Evolutionary conservation across 2,329 filamentous ascomycete genomes (phyloP), one percentile per base, ranked within the genome.

Genomic region (Verticillium klebahnii): DNA sequence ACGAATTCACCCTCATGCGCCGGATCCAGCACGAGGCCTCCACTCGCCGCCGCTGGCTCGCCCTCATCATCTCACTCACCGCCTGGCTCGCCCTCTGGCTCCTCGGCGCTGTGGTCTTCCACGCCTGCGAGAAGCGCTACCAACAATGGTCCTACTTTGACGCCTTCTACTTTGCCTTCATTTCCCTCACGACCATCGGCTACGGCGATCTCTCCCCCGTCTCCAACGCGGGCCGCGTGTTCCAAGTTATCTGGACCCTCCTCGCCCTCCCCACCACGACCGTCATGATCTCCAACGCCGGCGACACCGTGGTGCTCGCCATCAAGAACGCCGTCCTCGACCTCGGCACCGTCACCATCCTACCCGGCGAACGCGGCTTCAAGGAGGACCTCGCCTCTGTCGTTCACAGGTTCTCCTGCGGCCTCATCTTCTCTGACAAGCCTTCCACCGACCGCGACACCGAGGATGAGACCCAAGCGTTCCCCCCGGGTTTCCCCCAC

Each of bases 241-340:
- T 97, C 72, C 97, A 96, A 69, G 91, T 97, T n/a, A 88, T 97
- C 61, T 97, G 93, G 93, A 91, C 89, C 15, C 74, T 97, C 1
- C 82, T 97, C 31, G 92, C 93, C 0, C 82, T 97, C 3, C 93
- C 93, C 0, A 93, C 91, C 2, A 93, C 93, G 84, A 96, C 93
- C 0, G 88, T 96, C 19, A 82, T 97, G 14, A 90, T 96, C 65
- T 89, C 87, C 12, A 90, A 93, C 67, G 90, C 95, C 63, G 91
- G 90, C 29, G 90, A 96, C 69, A 97, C 93, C 0, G 84, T 97
- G 23, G 88, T 97, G 56, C 86, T 85, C 67, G 74, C 77, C 5
- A 74, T 89, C 60, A 77, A 80, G 12, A 83, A 88, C 60, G 71
- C 77, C 4, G 88, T 85, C 0, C 75, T 88, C 29, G 75, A 77